phyloP scores from a whole-genome alignment of 2,329 filamentous ascomycete genomes.

The Ustulina deusta region DNA sequence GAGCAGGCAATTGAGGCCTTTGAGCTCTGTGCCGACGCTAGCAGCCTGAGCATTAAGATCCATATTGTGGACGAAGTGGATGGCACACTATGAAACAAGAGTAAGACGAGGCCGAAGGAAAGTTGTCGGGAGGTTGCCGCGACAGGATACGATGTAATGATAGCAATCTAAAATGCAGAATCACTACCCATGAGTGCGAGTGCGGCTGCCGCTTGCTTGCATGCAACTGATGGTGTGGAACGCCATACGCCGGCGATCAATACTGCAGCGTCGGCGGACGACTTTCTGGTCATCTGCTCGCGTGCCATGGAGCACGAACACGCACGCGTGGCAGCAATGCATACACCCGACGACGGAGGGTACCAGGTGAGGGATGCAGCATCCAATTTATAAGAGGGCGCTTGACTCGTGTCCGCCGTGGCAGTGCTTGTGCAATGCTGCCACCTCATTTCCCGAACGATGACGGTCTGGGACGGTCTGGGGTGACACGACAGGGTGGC shows the following conservation, averaged over 20 bases:
- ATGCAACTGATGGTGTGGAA: constrained; percentile 14
- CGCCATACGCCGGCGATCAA: constrained; percentile 24
- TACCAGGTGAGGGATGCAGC: constrained; percentile 14
- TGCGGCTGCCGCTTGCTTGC: constrained; percentile 17
- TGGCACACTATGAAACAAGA: constrained; percentile 37
- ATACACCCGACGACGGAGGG: constrained; percentile 30
- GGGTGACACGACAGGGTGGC: constrained; percentile 22
- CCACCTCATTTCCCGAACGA: constrained; percentile 1
- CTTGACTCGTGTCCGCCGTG: constrained; percentile 44
- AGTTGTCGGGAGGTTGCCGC: constrained; percentile 9
- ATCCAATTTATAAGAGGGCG: constrained; percentile 22
- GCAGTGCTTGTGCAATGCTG: constrained; percentile 39
- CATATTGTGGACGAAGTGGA: constrained; percentile 66
- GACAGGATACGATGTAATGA: constrained; percentile 23
- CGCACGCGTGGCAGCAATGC: constrained; percentile 32
- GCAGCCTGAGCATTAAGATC: constrained; percentile 69
- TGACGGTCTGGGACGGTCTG: neutral
- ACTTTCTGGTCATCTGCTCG: constrained; percentile 21
- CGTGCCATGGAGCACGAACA: constrained; percentile 22
- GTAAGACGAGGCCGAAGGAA: constrained; percentile 12
- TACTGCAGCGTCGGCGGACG: neutral
- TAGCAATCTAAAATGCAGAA: constrained; percentile 25
- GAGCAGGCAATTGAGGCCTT: constrained; percentile 71
- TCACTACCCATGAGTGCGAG: constrained; percentile 9
- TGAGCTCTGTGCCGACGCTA: constrained; percentile 63